Evolutionary conservation across 768 basidiomycete species (phyloP).

Genomic region (Pisolithus microcarpus): DNA sequence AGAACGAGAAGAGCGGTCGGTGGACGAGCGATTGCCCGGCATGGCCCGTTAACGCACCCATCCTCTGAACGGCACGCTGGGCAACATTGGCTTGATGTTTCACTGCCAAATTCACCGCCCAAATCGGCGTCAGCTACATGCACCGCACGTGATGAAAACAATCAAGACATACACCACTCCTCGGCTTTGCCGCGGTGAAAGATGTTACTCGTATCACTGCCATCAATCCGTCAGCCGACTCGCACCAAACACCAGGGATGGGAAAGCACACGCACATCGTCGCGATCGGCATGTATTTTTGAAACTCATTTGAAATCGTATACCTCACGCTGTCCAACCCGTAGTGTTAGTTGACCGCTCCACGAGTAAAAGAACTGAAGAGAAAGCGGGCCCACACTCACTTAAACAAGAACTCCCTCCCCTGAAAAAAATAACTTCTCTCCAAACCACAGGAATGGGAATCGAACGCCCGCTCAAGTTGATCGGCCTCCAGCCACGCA

Average conservation of each 20-base stretch:
- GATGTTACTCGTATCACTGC: conserved; percentile 37
- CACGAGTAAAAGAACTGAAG: background rate
- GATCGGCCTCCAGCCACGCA: conserved; percentile 66
- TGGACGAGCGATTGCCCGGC: conserved; percentile 40
- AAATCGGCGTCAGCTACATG: background rate
- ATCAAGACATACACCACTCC: conserved; percentile 54
- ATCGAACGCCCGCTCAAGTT: conserved; percentile 55
- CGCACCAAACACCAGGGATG: background rate
- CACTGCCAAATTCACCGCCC: conserved; percentile 32
- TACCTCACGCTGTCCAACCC: conserved; percentile 49
- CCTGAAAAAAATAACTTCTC: conserved; percentile 59
- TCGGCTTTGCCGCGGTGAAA: conserved; percentile 53
- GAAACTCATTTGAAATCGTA: conserved; percentile 66
- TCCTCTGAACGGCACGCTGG: conserved; percentile 50
- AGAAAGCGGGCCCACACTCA: conserved; percentile 35
- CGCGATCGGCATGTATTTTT: conserved; percentile 53
- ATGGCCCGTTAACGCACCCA: conserved; percentile 54
- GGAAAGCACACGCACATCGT: conserved; percentile 37
- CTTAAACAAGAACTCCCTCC: conserved; percentile 74
- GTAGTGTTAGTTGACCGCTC: background rate
- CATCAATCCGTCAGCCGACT: conserved; percentile 1
- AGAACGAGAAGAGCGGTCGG: conserved; percentile 63
- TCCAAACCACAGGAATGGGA: conserved; percentile 62
- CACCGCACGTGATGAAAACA: conserved; percentile 5
- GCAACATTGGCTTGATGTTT: conserved; percentile 54